Percentiles rank a stretch among this genome's conserved stretches.
Conservation (phyloP, 208 protist species). For the Crithidia mellificae region DNA sequence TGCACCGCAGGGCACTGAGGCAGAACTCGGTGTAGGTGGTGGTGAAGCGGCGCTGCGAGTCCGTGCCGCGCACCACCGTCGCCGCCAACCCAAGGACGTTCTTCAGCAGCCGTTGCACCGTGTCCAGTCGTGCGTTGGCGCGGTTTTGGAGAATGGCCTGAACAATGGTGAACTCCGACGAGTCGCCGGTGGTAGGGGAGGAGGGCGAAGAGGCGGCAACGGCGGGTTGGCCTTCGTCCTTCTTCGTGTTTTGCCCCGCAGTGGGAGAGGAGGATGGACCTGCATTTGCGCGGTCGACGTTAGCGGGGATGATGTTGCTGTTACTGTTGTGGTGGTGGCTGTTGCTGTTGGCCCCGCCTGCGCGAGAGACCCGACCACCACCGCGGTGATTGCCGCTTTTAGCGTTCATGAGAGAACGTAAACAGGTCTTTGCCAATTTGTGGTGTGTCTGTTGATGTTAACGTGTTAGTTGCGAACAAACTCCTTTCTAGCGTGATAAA, state of each 20-base stretch:
- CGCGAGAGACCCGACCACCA: slow-evolving; percentile 1
- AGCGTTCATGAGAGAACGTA: too few species aligned
- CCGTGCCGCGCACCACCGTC: slow-evolving; percentile 71
- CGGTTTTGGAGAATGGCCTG: slow-evolving; percentile 11
- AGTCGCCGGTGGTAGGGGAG: neutral
- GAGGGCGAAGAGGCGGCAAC: too few species aligned
- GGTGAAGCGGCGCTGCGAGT: slow-evolving; percentile 76
- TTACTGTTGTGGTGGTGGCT: slow-evolving; percentile 1
- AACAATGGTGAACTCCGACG: slow-evolving; percentile 15
- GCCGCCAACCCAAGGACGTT: slow-evolving; percentile 30
- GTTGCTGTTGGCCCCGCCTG: neutral
- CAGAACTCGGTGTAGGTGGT: slow-evolving; percentile 75
- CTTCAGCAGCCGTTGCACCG: slow-evolving; percentile 37
- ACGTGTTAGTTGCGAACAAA: too few species aligned
- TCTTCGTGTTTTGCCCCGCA: neutral
- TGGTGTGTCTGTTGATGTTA: too few species aligned
- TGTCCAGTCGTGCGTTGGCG: slow-evolving; percentile 16
- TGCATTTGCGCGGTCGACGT: too few species aligned
- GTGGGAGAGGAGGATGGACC: neutral
- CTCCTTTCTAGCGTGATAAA: too few species aligned
- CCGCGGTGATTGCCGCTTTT: neutral
- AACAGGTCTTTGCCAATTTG: too few species aligned
- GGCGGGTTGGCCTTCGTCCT: neutral
- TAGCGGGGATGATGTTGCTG: neutral
- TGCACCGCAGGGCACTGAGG: slow-evolving; percentile 42